Evolutionary conservation across 805 yeast genomes (phyloP).

Genomic region (Sungouiozyma intestinalis): DNA sequence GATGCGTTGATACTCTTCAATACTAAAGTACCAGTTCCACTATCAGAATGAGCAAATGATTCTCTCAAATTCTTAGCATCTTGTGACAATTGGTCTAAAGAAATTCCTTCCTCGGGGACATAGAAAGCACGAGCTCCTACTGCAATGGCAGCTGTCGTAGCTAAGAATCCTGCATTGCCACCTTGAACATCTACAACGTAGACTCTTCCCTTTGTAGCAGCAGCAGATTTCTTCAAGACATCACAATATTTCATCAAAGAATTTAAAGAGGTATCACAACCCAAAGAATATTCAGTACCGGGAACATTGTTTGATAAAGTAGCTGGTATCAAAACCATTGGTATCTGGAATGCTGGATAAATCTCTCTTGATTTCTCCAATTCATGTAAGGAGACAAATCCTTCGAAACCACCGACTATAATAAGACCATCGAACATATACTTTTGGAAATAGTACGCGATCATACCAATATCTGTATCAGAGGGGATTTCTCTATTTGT

Average conservation of each 20-base stretch:
- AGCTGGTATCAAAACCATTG: slow-evolving; percentile 73
- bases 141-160: slow-evolving; percentile 55
- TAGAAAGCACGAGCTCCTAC: slow-evolving; percentile 68
- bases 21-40: slow-evolving; percentile 45
- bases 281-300: slow-evolving; percentile 70
- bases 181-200: slow-evolving; percentile 81
- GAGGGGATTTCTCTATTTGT: slow-evolving; percentile 64
- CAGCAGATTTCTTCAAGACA: slow-evolving; percentile 65
- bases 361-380: slow-evolving; percentile 46
- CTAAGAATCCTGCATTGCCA: slow-evolving; percentile 73
- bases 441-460: slow-evolving; percentile 64
- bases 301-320: slow-evolving; percentile 79
- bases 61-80: slow-evolving; percentile 54
- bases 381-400: slow-evolving; percentile 57
- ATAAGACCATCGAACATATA: slow-evolving; percentile 60
- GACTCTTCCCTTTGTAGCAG: slow-evolving; percentile 66
- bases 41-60: slow-evolving; percentile 43
- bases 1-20: slow-evolving; percentile 63
- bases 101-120: slow-evolving; percentile 63
- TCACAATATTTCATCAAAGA: slow-evolving; percentile 64
- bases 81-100: slow-evolving; percentile 47
- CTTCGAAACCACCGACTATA: slow-evolving; percentile 76
- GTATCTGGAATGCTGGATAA: slow-evolving; percentile 65
- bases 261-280: slow-evolving; percentile 67
- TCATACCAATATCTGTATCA: slow-evolving; percentile 54